Evolutionary conservation across 1,284 basidiomycete genomes (phyloP), one percentile per base, ranked within the genome.

Genomic region (Pascua sp.): DNA sequence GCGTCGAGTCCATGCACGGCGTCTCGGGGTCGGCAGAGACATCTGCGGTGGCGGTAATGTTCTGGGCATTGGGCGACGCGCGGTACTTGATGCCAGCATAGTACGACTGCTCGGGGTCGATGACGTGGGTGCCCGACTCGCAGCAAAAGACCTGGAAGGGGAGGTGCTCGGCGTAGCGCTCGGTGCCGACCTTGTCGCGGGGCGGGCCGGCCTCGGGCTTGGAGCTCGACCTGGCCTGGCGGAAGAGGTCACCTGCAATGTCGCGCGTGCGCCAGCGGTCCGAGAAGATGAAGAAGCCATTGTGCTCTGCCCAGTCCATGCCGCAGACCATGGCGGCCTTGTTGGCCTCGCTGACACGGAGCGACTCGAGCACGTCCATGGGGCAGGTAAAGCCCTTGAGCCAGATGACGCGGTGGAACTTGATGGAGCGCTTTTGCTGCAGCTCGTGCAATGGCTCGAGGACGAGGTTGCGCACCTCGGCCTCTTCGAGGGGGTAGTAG

Each of bases 251-350:
- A 45, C 93, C 93, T 66, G 88, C 89, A 68, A 97, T 93, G 70
- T 97, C 93, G 41, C 93, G 86, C 8, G 93, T 96, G 51, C 93
- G 82, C 93, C 93, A 97, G 59, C 93, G 83, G 76, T 95, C 93
- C 24, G 92, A 95, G 78, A 95, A 96, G 67, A 96, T 92, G 80
- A 95, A 97, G 77, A 91, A 89, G 0, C 91, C 91, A 65, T 92
- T 90, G 72, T 92, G 89, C 76, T 97, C 92, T 24, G 91, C 92
- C 93, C 93, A 97, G 73, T 97, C 93, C 93, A 96, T 96, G 24
- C 92, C 91, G 72, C 93, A 96, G 2, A 95, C 91, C 90, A 97
- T 91, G 1, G 91, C 90, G 0, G 93, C 93, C 66, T 91, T 85
- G 72, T 96, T 97, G 42, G 83, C 82, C 64, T 89, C 82, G 72